phyloP scores from a whole-genome alignment of 1,139 yeast species.

The Meyerozyma smithsonii region DNA sequence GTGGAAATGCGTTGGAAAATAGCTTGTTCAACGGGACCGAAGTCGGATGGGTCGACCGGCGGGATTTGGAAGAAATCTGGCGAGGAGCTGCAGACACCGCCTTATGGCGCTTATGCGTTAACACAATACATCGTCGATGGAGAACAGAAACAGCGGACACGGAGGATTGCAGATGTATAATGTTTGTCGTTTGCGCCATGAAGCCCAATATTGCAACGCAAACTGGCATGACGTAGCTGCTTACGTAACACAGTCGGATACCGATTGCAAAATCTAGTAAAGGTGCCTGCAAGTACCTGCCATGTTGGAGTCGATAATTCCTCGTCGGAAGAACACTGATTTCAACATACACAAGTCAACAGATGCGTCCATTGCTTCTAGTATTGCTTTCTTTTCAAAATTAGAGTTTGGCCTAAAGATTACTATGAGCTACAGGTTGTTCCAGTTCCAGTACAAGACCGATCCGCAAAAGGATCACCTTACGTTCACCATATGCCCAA shows the following conservation, averaged over 20 bases:
- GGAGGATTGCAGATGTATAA: background rate
- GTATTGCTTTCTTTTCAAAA: no score
- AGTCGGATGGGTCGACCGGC: constrained; percentile 55
- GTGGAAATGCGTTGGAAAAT: constrained; percentile 53
- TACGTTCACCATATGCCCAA: no score
- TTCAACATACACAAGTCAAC: no score
- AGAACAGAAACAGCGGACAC: background rate
- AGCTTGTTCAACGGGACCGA: constrained; percentile 55
- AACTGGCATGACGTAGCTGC: background rate
- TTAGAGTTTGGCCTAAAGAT: no score
- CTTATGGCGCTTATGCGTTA: background rate
- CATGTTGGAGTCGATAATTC: no score
- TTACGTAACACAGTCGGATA: background rate
- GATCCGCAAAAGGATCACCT: no score
- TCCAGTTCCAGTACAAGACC: no score
- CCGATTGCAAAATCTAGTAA: background rate
- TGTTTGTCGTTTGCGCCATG: background rate
- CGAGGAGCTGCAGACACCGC: constrained; percentile 7
- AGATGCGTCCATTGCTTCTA: no score
- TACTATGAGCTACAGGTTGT: no score
- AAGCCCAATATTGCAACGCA: background rate
- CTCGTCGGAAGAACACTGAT: no score
- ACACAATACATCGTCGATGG: background rate
- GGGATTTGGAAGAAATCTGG: constrained; percentile 17
- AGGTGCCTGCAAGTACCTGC: background rate